These are phyloP conservation scores for Osmozyma mogii DNA, from an alignment of 805 yeast genomes.

Conservation along the genomic window DNA sequence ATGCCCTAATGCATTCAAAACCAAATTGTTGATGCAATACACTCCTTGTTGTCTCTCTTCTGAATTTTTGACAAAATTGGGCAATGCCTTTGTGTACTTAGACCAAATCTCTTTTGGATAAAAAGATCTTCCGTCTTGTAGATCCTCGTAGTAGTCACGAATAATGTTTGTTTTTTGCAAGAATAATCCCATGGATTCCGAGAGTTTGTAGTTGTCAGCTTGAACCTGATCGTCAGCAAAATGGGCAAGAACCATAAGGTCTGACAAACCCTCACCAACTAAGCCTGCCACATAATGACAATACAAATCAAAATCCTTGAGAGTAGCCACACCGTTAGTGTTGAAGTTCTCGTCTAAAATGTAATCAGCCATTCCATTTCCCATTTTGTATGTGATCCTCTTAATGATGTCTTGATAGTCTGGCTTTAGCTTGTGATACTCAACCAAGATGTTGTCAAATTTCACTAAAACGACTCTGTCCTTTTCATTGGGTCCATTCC, in stretches of 20 bases:
- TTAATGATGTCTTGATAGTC: constrained; percentile 71
- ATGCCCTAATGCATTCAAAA: constrained; percentile 70
- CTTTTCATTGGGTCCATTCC: constrained; percentile 65
- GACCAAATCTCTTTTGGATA: constrained; percentile 96
- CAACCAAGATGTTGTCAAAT: constrained; percentile 60
- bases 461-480: constrained; percentile 78
- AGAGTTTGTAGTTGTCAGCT: constrained; percentile 45
- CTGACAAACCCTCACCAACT: constrained; percentile 93
- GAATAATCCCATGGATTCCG: constrained; percentile 89
- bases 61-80: constrained; percentile 41
- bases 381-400: constrained; percentile 81
- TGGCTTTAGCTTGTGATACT: constrained; percentile 65
- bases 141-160: constrained; percentile 89
- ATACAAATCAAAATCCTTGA: constrained; percentile 79
- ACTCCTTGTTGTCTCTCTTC: constrained; percentile 52
- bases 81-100: constrained; percentile 59
- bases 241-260: constrained; percentile 66
- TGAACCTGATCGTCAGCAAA: constrained; percentile 51
- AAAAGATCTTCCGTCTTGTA: constrained; percentile 85
- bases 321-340: constrained; percentile 66
- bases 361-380: constrained; percentile 97
- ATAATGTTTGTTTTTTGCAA: constrained; percentile 94
- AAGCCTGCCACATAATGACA: constrained; percentile 97
- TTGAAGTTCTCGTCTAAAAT: constrained; percentile 71
- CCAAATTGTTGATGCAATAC: constrained; percentile 73